Evolutionary conservation across 2,329 filamentous ascomycete genomes (phyloP).

Genomic region (Xylariaceae sp.): DNA sequence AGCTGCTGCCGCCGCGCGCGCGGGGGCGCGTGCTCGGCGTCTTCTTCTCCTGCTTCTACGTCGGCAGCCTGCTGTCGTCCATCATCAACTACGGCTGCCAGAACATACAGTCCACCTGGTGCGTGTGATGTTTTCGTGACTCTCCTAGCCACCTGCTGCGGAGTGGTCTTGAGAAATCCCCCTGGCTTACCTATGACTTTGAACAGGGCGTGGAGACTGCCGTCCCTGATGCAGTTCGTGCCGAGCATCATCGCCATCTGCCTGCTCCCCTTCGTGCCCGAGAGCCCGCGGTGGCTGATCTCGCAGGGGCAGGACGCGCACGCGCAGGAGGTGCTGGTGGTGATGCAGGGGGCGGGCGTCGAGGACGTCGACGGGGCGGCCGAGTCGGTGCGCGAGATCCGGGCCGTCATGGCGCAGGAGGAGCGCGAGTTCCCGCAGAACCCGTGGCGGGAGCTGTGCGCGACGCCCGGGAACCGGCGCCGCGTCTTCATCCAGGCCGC

Average conservation of each 20-base stretch:
- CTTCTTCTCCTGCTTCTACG: background rate
- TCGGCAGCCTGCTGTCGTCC: background rate
- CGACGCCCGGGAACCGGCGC: background rate
- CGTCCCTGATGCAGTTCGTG: constrained; percentile 32
- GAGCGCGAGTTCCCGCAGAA: background rate
- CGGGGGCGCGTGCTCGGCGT: background rate
- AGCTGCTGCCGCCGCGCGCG: background rate
- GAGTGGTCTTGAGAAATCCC: background rate
- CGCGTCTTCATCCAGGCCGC: background rate
- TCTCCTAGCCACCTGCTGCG: background rate
- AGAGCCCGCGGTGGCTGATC: constrained; percentile 43
- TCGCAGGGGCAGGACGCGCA: constrained; percentile 45
- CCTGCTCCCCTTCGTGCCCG: constrained; percentile 33
- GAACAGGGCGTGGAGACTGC: constrained; percentile 33
- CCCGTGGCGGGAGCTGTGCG: background rate
- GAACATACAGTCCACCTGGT: constrained; percentile 1
- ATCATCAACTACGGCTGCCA: background rate
- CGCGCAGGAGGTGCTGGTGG: constrained; percentile 45
- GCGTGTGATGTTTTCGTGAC: background rate
- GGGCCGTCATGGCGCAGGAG: background rate
- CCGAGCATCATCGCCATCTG: constrained; percentile 14
- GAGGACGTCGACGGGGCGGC: constrained; percentile 42
- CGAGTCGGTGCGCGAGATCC: constrained; percentile 32
- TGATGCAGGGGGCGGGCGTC: constrained; percentile 51
- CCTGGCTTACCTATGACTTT: constrained; percentile 28